These are phyloP conservation scores for Solanum peruvianum DNA, from an alignment of 257 asterid genomes.

Conservation along the genomic window DNA sequence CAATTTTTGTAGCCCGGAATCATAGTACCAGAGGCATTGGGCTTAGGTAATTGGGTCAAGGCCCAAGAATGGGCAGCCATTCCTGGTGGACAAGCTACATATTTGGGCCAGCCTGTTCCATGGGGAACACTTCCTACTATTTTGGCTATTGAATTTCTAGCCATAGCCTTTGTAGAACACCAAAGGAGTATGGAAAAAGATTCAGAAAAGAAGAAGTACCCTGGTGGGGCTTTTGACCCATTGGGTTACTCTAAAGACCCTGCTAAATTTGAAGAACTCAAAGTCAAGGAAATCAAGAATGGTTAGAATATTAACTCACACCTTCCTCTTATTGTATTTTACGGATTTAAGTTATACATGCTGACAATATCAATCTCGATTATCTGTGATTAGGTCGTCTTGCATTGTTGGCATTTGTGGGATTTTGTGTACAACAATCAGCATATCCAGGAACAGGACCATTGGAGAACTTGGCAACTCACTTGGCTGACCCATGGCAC, in stretches of 20 bases:
- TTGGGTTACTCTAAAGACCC: slow-evolving; percentile 95
- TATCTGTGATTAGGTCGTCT: slow-evolving; percentile 40
- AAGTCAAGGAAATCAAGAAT: slow-evolving; percentile 90
- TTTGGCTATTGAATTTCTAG: slow-evolving; percentile 67
- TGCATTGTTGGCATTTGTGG: slow-evolving; percentile 80
- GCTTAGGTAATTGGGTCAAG: slow-evolving; percentile 90
- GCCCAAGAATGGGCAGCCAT: slow-evolving; percentile 97
- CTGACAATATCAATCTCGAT: neutral
- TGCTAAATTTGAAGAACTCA: slow-evolving; percentile 42
- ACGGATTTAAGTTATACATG: neutral
- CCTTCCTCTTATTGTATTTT: neutral
- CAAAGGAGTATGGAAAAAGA: slow-evolving; percentile 92
- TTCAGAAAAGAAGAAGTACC: slow-evolving; percentile 89
- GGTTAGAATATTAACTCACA: slow-evolving; percentile 19
- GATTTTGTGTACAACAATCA: slow-evolving; percentile 76
- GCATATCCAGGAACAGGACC: slow-evolving; percentile 97
- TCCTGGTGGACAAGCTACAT: slow-evolving; percentile 93
- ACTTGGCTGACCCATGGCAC: slow-evolving; percentile 99
- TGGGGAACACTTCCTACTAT: slow-evolving; percentile 97
- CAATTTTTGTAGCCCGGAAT: slow-evolving; percentile 63
- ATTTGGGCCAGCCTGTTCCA: slow-evolving; percentile 90
- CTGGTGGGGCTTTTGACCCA: slow-evolving; percentile 97
- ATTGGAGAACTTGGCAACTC: slow-evolving; percentile 79
- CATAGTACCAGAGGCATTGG: slow-evolving; percentile 77
- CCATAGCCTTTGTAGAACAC: slow-evolving; percentile 90